Evolutionary conservation across 148 eudicot species (phyloP).

Genomic region (Arbutus unedo): DNA sequence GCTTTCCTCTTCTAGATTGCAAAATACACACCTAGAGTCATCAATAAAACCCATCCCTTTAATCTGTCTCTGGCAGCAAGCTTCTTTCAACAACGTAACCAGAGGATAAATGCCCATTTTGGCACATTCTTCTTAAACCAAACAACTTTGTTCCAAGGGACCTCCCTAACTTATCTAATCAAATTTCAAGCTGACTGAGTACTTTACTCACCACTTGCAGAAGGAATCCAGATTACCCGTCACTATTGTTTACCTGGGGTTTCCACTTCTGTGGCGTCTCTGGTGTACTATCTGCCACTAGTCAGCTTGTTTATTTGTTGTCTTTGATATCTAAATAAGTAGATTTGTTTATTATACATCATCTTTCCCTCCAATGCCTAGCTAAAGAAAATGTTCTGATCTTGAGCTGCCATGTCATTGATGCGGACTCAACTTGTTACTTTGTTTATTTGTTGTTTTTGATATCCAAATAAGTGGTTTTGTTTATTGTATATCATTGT

Average conservation of each 20-base stretch:
- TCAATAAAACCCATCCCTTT: background rate
- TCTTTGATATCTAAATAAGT: background rate
- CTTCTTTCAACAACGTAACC: background rate
- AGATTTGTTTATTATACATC: background rate
- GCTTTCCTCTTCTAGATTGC: background rate
- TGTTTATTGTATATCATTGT: background rate
- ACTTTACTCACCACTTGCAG: too few species aligned
- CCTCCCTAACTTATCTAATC: too few species aligned
- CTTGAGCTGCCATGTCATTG: background rate
- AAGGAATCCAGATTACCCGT: too few species aligned
- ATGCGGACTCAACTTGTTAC: background rate
- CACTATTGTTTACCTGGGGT: too few species aligned
- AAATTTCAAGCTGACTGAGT: too few species aligned
- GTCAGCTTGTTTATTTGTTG: background rate
- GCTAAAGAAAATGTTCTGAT: background rate
- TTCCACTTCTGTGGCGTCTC: too few species aligned
- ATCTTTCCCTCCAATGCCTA: background rate
- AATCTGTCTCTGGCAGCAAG: background rate
- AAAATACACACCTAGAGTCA: background rate
- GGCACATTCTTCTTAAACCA: background rate
- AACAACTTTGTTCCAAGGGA: background rate
- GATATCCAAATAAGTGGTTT: background rate
- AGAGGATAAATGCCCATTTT: background rate
- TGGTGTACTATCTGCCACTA: background rate
- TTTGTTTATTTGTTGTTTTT: background rate